phyloP scores from a whole-genome alignment of 2,329 filamentous ascomycete genomes.

The Colletotrichum falcatum region DNA sequence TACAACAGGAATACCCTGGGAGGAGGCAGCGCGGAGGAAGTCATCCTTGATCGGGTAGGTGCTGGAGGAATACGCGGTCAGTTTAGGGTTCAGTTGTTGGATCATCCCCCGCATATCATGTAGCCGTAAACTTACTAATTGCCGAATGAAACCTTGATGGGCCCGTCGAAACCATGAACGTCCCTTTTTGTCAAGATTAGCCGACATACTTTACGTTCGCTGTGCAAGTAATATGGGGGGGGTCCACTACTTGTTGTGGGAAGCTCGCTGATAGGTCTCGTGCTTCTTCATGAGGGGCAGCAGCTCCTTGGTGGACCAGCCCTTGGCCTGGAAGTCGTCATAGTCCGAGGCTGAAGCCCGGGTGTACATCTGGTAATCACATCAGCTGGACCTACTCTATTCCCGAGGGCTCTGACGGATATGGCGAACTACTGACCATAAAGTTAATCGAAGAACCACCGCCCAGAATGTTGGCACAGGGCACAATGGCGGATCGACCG shows the following conservation, averaged over 20 bases:
- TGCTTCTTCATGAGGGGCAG: constrained; percentile 84
- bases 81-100: constrained; percentile 1
- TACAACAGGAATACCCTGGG: constrained; percentile 78
- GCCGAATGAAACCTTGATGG: constrained; percentile 85
- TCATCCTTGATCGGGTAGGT: constrained; percentile 87
- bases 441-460: constrained; percentile 83
- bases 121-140: constrained; percentile 65
- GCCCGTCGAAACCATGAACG: constrained; percentile 81
- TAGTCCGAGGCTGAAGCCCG: constrained; percentile 79
- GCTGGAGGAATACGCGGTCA: constrained; percentile 46
- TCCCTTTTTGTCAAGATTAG: constrained; percentile 56
- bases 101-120: not conserved
- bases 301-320: constrained; percentile 82
- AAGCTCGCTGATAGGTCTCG: constrained; percentile 79
- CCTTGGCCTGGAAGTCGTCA: constrained; percentile 82
- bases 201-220: not conserved
- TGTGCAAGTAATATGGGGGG: not conserved
- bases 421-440: constrained; percentile 63
- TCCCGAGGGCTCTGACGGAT: not conserved
- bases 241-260: constrained; percentile 65
- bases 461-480: constrained; percentile 78
- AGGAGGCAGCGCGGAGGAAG: constrained; percentile 78
- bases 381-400: constrained; percentile 37
- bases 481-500: constrained; percentile 79
- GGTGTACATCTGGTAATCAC: constrained; percentile 73